phyloP scores from a whole-genome alignment of 805 yeast species.

The Lipomyces sp. region DNA sequence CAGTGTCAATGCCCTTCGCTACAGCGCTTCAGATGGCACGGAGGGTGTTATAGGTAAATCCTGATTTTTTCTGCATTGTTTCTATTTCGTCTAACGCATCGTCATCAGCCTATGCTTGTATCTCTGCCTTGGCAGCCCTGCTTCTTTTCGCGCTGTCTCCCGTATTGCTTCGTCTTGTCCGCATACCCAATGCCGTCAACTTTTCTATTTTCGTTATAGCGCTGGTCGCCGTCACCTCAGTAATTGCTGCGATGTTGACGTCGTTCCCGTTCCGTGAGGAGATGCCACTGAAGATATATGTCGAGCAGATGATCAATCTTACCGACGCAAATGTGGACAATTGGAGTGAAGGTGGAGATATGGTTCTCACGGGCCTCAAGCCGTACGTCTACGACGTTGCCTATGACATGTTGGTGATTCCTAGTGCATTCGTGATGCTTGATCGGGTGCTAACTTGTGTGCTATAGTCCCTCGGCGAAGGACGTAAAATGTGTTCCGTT shows the following conservation, averaged over 20 bases:
- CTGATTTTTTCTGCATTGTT: background rate
- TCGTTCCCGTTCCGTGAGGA: constrained; percentile 15
- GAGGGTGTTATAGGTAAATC: constrained; percentile 12
- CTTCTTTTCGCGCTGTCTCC: no score
- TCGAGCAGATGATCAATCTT: constrained; percentile 15
- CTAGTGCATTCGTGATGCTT: no score
- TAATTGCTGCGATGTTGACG: constrained; percentile 1
- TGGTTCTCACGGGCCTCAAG: constrained; percentile 10
- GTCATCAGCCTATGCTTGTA: background rate
- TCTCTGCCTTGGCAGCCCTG: background rate
- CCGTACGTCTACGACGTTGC: constrained; percentile 6
- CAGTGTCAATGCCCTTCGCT: constrained; percentile 12
- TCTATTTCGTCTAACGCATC: background rate
- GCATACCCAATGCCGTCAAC: background rate
- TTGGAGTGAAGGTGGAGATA: constrained; percentile 9
- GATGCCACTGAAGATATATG: constrained; percentile 18
- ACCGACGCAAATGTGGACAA: constrained; percentile 8
- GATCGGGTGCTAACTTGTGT: background rate
- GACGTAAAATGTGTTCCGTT: constrained; percentile 1
- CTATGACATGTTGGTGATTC: constrained; percentile 8
- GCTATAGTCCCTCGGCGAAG: constrained; percentile 13
- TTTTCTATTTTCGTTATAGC: background rate
- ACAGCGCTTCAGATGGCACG: constrained; percentile 21
- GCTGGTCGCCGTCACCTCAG: background rate
- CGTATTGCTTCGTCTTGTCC: constrained; percentile 6